Evolutionary conservation across 441 rosid species (phyloP).

Genomic region (Breynia disticha): DNA sequence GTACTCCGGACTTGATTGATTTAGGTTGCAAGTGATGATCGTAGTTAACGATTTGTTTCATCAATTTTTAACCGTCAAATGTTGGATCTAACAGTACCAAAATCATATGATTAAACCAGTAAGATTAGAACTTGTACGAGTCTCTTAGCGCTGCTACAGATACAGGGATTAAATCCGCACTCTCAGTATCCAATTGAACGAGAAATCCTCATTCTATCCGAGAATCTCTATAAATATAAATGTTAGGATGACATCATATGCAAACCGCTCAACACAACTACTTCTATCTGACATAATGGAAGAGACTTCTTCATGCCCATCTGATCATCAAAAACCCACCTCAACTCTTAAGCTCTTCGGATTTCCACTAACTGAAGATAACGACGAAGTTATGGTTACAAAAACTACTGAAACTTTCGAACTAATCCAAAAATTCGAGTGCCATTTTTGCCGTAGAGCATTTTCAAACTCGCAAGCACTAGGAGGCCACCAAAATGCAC

Average conservation of each 20-base stretch:
- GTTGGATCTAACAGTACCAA: no score
- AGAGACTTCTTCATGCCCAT: conserved; percentile 17
- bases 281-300: conserved; percentile 11
- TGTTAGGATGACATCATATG: neutral
- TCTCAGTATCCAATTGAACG: no score
- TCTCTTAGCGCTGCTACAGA: no score
- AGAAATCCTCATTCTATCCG: neutral
- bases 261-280: neutral
- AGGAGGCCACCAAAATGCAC: conserved; percentile 66
- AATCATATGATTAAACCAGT: no score
- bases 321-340: conserved; percentile 16
- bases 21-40: no score
- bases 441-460: conserved; percentile 45
- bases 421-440: conserved; percentile 34
- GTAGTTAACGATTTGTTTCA: no score
- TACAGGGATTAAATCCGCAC: no score
- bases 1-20: no score
- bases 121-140: no score
- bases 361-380: conserved; percentile 22
- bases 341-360: conserved; percentile 38
- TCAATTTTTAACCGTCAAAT: no score
- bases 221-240: conserved; percentile 1
- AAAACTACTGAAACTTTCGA: conserved; percentile 9
- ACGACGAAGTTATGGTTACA: conserved; percentile 4
- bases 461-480: conserved; percentile 53